phyloP scores from a whole-genome alignment of 768 basidiomycete species.

The Pleurotus tuoliensis region DNA sequence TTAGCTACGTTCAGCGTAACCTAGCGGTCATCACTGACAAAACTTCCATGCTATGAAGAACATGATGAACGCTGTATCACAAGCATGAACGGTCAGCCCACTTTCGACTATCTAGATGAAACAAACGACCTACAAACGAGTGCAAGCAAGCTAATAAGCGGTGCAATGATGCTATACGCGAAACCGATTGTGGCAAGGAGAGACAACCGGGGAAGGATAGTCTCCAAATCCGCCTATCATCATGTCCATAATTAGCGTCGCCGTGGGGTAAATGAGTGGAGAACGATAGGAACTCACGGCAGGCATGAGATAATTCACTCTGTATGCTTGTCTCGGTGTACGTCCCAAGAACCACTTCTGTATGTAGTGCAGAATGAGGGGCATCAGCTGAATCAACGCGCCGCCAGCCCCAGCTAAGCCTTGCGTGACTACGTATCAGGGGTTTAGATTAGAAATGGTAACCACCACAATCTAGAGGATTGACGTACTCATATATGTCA shows the following conservation, averaged over 20 bases:
- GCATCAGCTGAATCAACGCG: slow-evolving; percentile 8
- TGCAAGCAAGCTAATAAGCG: slow-evolving; percentile 64
- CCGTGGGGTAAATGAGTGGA: too few relatives aligned
- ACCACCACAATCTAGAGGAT: not conserved
- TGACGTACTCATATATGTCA: slow-evolving; percentile 29
- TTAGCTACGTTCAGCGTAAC: not conserved
- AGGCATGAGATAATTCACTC: slow-evolving; percentile 52
- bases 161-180: slow-evolving; percentile 60
- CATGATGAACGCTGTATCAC: slow-evolving; percentile 41
- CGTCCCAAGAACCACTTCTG: slow-evolving; percentile 63
- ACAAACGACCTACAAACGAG: slow-evolving; percentile 36
- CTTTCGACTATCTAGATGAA: not conserved
- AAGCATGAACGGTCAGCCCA: not conserved
- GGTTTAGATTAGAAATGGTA: not conserved
- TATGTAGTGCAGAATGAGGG: slow-evolving; percentile 52
- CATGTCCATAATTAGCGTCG: too few relatives aligned
- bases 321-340: slow-evolving; percentile 62
- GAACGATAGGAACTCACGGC: slow-evolving; percentile 24
- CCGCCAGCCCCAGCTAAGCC: slow-evolving; percentile 10
- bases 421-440: slow-evolving; percentile 3
- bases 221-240: slow-evolving; percentile 44
- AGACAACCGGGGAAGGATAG: slow-evolving; percentile 45
- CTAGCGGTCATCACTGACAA: slow-evolving; percentile 27
- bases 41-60: slow-evolving; percentile 62
- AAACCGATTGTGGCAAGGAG: slow-evolving; percentile 49